A percentile compares a stretch with the other conserved stretches of the same genome.
Evolutionary conservation across 2,329 filamentous ascomycete genomes (phyloP).

Genomic region (Macrophomina phaseolina): DNA sequence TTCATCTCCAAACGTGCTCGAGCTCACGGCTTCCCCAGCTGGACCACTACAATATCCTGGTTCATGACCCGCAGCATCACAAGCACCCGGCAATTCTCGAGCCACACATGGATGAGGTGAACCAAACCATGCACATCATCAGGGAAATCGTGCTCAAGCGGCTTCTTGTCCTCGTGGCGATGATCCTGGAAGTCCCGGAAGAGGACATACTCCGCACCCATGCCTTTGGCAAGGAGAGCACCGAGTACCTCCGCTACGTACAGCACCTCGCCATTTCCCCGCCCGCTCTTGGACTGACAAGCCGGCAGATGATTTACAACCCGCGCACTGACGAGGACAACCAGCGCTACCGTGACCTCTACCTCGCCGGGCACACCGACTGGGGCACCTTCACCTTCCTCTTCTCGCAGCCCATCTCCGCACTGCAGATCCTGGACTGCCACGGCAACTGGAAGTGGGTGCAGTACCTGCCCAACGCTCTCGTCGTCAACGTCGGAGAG

Average conservation of each 20-base stretch:
- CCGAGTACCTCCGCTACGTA: constrained; percentile 14
- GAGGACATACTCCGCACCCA: background rate
- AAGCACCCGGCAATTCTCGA: constrained; percentile 1
- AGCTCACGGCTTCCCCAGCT: background rate
- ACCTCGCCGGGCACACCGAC: constrained; percentile 42
- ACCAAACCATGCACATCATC: constrained; percentile 13
- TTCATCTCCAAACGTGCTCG: no score
- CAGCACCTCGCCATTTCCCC: no score
- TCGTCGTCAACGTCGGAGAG: constrained; percentile 38
- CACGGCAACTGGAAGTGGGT: constrained; percentile 36
- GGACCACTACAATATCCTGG: constrained; percentile 16
- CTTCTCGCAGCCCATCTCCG: constrained; percentile 36
- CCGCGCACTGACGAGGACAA: constrained; percentile 9
- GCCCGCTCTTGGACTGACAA: background rate
- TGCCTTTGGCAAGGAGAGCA: constrained; percentile 7
- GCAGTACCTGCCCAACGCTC: constrained; percentile 36
- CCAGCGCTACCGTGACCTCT: constrained; percentile 32
- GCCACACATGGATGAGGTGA: constrained; percentile 4
- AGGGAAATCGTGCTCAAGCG: background rate
- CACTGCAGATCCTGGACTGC: constrained; percentile 36
- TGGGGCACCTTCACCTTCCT: constrained; percentile 36
- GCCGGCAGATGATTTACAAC: background rate
- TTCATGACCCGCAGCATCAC: constrained; percentile 4
- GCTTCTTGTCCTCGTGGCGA: constrained; percentile 14
- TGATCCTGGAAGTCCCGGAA: constrained; percentile 3